Base-by-base conservation (phyloP, 2,329 filamentous ascomycete genomes). In the Myotisia sp. region DNA sequence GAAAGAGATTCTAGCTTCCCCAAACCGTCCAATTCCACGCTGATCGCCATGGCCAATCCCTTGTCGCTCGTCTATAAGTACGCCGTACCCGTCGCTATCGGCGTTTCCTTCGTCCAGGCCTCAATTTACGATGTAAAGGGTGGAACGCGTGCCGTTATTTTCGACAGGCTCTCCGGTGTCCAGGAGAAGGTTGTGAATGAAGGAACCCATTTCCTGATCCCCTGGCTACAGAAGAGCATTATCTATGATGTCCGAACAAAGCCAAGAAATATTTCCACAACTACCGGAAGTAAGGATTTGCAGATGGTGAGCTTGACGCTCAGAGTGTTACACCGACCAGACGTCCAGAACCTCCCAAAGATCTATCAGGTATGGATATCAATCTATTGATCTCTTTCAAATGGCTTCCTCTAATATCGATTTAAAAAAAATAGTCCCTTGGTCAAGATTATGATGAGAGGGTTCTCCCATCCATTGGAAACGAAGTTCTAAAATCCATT, bases 261-360 rank as follows among this genome's bases (percentile, higher is more conserved):
- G 71, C 90, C 90, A 42, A 74, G 90, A 55, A 95, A 93, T 60
- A 95, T 98, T 58, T 83, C 81, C 46, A 98, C 90, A 18, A 98
- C 90, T 16, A 98, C 90, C 8, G 90, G 90, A 39, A 87, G 79
- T 71, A 98, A 98, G 74, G 90, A 98, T 65, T 63, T 98, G 70
- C 90, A 98, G 68, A 98, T 98, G 90, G 90, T 98, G 53, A 94
- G 85, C 71, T 71, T 98, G 70, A 98, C 90, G 35, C 71, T 98
- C 56, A 74, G 90, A 61, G 90, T 98, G 44, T 64, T 98, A 59
- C 87, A 95, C 65, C 73, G 92, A 49, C 90, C 92, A 4, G 87
- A 93, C 37, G 87, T 98, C 50, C 76, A 83, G 68, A 74, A 78
- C 50, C 67, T 98, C 54, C 92, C 90, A 40, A 92, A 87, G 67